Percentiles rank a stretch among this genome's conserved stretches.
Evolutionary conservation across 257 asterid genomes (phyloP).

Genomic region (Lavandula angustifolia): DNA sequence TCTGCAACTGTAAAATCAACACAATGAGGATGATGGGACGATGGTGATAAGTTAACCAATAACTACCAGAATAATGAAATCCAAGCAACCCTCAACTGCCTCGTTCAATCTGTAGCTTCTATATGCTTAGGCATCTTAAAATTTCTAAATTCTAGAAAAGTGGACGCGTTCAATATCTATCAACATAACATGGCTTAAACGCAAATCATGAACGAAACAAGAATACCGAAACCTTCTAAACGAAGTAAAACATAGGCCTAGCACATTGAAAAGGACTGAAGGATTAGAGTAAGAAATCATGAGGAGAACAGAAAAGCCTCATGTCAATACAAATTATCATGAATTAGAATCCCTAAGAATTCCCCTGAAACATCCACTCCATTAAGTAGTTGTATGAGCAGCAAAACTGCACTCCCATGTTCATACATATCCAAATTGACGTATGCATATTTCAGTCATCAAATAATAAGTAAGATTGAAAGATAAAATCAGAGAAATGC

Average conservation of each 20-base stretch:
- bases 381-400: background rate
- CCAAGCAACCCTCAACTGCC: constrained; percentile 5
- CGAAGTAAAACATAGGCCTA: background rate
- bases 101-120: background rate
- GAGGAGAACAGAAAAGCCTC: background rate
- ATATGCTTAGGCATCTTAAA: background rate
- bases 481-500: background rate
- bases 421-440: background rate
- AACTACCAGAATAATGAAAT: constrained; percentile 12
- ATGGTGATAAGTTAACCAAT: constrained; percentile 15
- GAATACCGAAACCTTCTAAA: background rate
- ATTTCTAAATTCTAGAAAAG: background rate
- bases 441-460: background rate
- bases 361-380: constrained; percentile 1
- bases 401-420: background rate
- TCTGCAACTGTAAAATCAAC: background rate
- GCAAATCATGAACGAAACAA: background rate
- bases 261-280: constrained; percentile 9
- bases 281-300: background rate
- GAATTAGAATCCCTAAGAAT: constrained; percentile 11
- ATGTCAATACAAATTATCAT: background rate
- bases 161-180: background rate
- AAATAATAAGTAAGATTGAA: background rate
- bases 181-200: constrained; percentile 8
- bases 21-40: background rate